A percentile compares a stretch with the other conserved stretches of the same genome.
These are phyloP conservation scores for Neurospora sp. DNA, from an alignment of 2,329 filamentous ascomycete species.

Conservation along the genomic window DNA sequence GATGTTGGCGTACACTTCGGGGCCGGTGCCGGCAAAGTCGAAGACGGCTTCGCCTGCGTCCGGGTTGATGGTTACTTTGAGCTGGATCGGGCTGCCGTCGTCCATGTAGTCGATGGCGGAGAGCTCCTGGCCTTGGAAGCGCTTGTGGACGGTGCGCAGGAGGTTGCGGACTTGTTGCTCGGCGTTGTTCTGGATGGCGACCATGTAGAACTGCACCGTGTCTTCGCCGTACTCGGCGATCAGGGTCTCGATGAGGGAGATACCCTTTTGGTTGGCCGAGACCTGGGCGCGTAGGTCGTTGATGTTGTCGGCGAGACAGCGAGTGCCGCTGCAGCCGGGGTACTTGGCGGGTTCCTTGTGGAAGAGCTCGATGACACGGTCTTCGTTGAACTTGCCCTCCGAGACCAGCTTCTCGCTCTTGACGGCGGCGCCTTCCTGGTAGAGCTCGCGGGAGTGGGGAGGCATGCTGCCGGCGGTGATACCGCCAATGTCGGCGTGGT, in stretches of 20 bases:
- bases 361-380: constrained; percentile 61
- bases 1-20: constrained; percentile 66
- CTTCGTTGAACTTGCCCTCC: constrained; percentile 69
- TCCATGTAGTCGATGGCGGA: constrained; percentile 78
- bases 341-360: constrained; percentile 65
- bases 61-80: constrained; percentile 66
- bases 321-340: constrained; percentile 67
- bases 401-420: constrained; percentile 63
- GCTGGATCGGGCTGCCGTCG: constrained; percentile 67
- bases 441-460: constrained; percentile 57
- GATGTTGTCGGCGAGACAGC: constrained; percentile 73
- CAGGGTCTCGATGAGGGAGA: constrained; percentile 62
- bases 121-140: constrained; percentile 62
- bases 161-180: constrained; percentile 66
- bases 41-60: constrained; percentile 68
- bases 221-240: constrained; percentile 71
- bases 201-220: constrained; percentile 77
- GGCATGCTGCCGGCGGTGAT: constrained; percentile 80
- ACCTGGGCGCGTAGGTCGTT: constrained; percentile 83
- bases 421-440: constrained; percentile 56
- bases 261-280: constrained; percentile 79
- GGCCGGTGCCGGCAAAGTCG: constrained; percentile 65
- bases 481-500: constrained; percentile 78
- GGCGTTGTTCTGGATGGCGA: constrained; percentile 71
- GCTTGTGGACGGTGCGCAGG: constrained; percentile 59